phyloP scores from a whole-genome alignment of 202 grass and related monocot species.

The Carex arenaria region DNA sequence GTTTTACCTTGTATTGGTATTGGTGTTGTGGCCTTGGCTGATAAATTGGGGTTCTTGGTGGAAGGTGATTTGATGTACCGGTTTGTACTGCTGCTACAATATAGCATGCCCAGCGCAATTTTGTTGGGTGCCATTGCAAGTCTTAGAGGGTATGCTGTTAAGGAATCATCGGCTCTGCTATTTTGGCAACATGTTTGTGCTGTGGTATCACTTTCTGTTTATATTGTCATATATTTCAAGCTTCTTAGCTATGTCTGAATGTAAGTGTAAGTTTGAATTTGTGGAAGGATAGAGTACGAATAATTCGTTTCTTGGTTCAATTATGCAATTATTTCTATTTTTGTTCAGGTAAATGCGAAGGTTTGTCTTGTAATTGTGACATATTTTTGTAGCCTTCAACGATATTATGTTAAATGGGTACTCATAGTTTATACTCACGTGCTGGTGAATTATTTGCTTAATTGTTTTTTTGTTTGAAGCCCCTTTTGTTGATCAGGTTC shows the following conservation, averaged over 20 bases:
- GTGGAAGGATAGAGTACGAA: neutral
- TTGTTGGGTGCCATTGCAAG: constrained; percentile 72
- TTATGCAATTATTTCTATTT: neutral
- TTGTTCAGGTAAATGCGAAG: neutral
- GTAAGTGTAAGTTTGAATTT: neutral
- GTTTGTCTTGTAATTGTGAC: neutral
- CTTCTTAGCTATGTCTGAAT: constrained; percentile 50
- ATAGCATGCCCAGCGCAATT: constrained; percentile 73
- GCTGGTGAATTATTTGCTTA: too few species aligned
- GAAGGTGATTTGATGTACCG: constrained; percentile 60
- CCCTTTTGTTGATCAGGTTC: neutral
- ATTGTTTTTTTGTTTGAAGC: neutral
- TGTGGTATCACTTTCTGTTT: constrained; percentile 70
- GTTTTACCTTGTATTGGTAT: constrained; percentile 72
- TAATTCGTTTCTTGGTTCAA: neutral
- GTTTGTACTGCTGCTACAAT: constrained; percentile 68
- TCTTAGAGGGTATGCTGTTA: constrained; percentile 68
- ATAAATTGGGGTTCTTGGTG: constrained; percentile 56
- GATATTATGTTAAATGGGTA: neutral
- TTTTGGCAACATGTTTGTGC: constrained; percentile 89
- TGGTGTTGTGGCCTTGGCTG: constrained; percentile 51
- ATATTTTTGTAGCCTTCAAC: neutral
- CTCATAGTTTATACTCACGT: too few species aligned
- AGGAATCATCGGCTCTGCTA: constrained; percentile 70
- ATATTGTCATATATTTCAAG: constrained; percentile 68